Base-by-base conservation (phyloP, 257 asterid species). In the Petunia secreta region DNA sequence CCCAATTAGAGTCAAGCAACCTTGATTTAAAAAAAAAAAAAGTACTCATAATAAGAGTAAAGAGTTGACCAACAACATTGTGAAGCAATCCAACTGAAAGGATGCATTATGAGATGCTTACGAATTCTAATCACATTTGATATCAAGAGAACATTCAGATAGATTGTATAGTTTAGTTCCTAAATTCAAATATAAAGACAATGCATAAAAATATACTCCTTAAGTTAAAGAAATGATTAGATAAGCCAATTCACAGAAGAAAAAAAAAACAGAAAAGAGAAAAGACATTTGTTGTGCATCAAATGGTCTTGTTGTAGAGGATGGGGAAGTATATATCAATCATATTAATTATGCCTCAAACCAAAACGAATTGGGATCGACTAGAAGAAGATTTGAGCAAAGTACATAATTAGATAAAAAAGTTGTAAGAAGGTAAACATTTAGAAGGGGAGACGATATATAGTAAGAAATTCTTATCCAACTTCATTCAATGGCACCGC, bases 331-430 rank as follows among this genome's bases (percentile, higher is more conserved):
- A 71, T 25, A 10, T 34, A 34, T 46, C 34, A 71, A 71, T 48
- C 25, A 10, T 25, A 71, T 71, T 41, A 46, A 69, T 0, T 48
- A 48, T 34, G 44, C 77, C 25, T 48, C 43, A 71, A 71, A 71
- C 44, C 41, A 16, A 16, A 71, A 71, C 25, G 11, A 71, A 41
- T 10, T 71, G 77, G 77, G 60, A 71, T 71, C 0, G 48, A 43
- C 60, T 25, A 46, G 8, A n/a, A 46, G 44, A 58, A 57, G 64
- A 77, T 2, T 59, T 13, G 58, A 16, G 37, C 64, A 55, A 75
- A 75, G 79, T n/a, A 75, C 15, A 76, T n/a, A 76, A 9, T 9
- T 55, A 58, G 55, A 76, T 4, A 41, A 75, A 58, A 59, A 76
- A 3, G 41, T 5, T 68, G 43, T 34, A 71, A 37, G 60, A 71